A percentile compares a stretch with the other conserved stretches of the same genome.
phyloP scores from a whole-genome alignment of 768 basidiomycete genomes.

The Hypsizygus marmoreus region DNA sequence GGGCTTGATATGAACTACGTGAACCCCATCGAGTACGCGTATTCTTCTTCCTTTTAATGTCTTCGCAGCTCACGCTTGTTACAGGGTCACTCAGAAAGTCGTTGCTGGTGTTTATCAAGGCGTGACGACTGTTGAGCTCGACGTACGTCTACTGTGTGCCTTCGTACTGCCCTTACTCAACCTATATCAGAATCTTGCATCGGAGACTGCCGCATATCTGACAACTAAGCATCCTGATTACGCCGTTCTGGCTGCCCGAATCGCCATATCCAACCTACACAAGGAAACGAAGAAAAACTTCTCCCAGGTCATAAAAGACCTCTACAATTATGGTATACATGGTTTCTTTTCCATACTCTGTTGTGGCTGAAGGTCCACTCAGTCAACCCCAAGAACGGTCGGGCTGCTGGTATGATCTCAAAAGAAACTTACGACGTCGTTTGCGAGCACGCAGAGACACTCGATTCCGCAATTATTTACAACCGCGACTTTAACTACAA shows the following conservation, averaged over 20 bases:
- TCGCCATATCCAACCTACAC: constrained; percentile 98
- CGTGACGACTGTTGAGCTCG: constrained; percentile 96
- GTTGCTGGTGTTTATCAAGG: constrained; percentile 92
- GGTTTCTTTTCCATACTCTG: not conserved
- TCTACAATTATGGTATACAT: constrained; percentile 80
- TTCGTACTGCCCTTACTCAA: not conserved
- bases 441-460: constrained; percentile 72
- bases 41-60: not conserved
- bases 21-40: constrained; percentile 84
- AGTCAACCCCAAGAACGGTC: constrained; percentile 96
- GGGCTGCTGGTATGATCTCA: constrained; percentile 88
- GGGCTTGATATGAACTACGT: constrained; percentile 92
- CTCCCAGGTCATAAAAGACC: constrained; percentile 86
- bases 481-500: constrained; percentile 98
- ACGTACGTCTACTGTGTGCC: constrained; percentile 54
- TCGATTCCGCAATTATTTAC: constrained; percentile 97
- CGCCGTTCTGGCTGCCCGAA: constrained; percentile 96
- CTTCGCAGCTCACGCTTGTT: constrained; percentile 1
- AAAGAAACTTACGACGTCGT: constrained; percentile 83
- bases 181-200: constrained; percentile 80
- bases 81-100: constrained; percentile 88
- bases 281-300: constrained; percentile 99
- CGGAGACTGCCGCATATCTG: constrained; percentile 96
- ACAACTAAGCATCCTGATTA: constrained; percentile 99
- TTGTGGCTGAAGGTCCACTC: constrained; percentile 3